Base-by-base conservation (phyloP, 176 grass and related monocot genomes). In the Musa troglodytarum region DNA sequence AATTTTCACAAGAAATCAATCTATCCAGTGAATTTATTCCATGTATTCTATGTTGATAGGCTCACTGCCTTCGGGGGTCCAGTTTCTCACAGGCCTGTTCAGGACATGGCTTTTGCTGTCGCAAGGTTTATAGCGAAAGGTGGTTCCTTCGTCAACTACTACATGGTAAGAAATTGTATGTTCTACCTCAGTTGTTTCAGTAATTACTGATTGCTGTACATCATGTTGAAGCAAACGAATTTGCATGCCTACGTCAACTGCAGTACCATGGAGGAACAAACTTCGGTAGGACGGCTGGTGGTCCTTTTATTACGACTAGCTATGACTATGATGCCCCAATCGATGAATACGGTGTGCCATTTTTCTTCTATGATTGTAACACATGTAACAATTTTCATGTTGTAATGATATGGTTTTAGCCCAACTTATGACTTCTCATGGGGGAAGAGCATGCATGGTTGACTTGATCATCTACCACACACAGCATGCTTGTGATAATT, bases 191-290 rank as follows among this genome's bases (percentile, higher is more conserved):
- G 10, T 54, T 68, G 2, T 71, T 52, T 28, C 11, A 49, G 1
- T 11, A 23, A 20, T n/a, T 11, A 51, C 10, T 28, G 4, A 26
- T 17, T 7, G 19, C 9, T 28, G 28, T 29, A 3, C 11, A 67
- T 2, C 20, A 50, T 81, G 26, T 25, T 73, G 51, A 96, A 73
- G 11, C n/a, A 66, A 73, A 26, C 77, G 11, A 19, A 19, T 50
- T 54, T 50, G 63, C 77, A 71, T 85, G 74, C 51, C 86, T 72
- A 20, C 25, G 24, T 63, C 63, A 49, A 69, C 22, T 78, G 54
- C 68, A 98, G 94, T 98, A 98, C 71, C 94, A 98, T 74, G 94
- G 94, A 85, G 94, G 94, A 22, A 98, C 94, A 22, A 98, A 98
- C 65, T 98, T 98, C 78, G 94, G 86, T 1, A 86, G 94, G 49